Percentiles rank a stretch among this genome's conserved stretches.
phyloP scores from a whole-genome alignment of 305 asterid species.

The Ilex paraguariensis region DNA sequence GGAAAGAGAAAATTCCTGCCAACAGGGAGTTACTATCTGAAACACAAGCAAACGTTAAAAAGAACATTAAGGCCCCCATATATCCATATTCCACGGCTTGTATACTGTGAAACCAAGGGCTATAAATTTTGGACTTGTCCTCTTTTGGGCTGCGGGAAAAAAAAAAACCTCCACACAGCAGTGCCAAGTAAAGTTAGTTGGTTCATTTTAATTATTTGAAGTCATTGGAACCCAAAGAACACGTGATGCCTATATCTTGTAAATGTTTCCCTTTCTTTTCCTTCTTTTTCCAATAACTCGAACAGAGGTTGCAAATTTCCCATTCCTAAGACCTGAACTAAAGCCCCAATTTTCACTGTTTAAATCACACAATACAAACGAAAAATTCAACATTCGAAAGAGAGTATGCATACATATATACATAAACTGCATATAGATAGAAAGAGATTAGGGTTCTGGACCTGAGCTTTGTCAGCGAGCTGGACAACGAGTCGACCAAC shows the following conservation, averaged over 20 bases:
- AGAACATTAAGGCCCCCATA: too few species aligned
- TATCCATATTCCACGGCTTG: too few species aligned
- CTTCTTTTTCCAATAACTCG: not conserved
- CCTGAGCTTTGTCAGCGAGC: conserved; percentile 99
- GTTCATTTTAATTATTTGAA: too few species aligned
- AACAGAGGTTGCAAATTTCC: not conserved
- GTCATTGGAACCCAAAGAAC: not conserved
- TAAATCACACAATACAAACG: not conserved
- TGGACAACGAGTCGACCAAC: conserved; percentile 96
- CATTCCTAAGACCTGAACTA: not conserved
- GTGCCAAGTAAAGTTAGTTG: too few species aligned
- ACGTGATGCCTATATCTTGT: not conserved
- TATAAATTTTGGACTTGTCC: too few species aligned
- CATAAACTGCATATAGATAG: not conserved
- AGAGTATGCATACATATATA: not conserved
- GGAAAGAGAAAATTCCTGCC: too few species aligned
- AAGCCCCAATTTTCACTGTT: not conserved
- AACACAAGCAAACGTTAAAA: too few species aligned
- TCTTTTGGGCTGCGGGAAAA: too few species aligned
- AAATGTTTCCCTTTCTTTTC: not conserved
- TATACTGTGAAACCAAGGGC: too few species aligned
- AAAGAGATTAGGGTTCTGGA: conserved; percentile 11
- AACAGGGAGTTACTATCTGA: too few species aligned
- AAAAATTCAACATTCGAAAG: not conserved
- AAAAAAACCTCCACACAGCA: too few species aligned